Evolutionary conservation across 2,329 filamentous ascomycete species (phyloP).

Genomic region (Paraphoma chrysanthemicola): DNA sequence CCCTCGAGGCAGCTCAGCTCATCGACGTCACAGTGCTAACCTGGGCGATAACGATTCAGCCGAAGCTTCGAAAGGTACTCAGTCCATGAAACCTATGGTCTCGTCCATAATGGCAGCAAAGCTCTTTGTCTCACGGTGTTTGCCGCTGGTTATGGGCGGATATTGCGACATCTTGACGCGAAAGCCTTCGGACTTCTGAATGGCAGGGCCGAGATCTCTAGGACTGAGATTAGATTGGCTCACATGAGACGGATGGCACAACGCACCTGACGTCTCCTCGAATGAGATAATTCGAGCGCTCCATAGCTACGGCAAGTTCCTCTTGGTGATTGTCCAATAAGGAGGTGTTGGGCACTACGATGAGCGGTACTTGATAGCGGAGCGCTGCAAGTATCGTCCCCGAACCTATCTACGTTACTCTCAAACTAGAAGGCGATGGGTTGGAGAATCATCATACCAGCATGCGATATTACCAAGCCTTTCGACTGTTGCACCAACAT

Average conservation of each 20-base stretch:
- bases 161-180: constrained; percentile 40
- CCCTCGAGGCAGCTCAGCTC: neutral
- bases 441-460: constrained; percentile 63
- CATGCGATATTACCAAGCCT: constrained; percentile 87
- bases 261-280: constrained; percentile 70
- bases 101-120: constrained; percentile 47
- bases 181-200: constrained; percentile 57
- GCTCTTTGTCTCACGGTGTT: constrained; percentile 44
- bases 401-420: constrained; percentile 67
- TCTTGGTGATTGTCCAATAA: constrained; percentile 91
- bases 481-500: constrained; percentile 59
- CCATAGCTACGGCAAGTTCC: constrained; percentile 81
- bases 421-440: neutral
- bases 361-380: constrained; percentile 74
- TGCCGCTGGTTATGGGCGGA: constrained; percentile 43
- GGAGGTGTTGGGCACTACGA: constrained; percentile 85
- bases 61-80: constrained; percentile 4
- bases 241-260: neutral
- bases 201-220: constrained; percentile 57
- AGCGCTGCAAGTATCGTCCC: constrained; percentile 88
- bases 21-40: neutral
- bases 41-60: neutral
- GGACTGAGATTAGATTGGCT: neutral
- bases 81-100: constrained; percentile 43
- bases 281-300: constrained; percentile 77